Evolutionary conservation across 2,329 filamentous ascomycete genomes (phyloP), one percentile per base, ranked within the genome.

Genomic region (Calcarisporium arbuscula): DNA sequence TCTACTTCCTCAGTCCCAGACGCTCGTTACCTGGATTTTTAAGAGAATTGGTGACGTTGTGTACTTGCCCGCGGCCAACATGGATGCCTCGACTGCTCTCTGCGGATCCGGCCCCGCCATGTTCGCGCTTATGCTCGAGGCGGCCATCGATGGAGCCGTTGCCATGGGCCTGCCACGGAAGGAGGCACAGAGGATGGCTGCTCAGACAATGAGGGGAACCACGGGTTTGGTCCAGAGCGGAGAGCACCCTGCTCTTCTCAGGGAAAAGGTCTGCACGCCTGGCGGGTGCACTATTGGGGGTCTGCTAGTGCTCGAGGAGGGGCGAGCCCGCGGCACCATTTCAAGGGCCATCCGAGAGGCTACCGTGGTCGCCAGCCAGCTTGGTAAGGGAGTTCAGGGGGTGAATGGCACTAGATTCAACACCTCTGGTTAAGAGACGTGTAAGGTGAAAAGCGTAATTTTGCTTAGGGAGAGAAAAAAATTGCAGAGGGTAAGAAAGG

Each of bases 231-330:
- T 89, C 9, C 65, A 85, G 36, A 70, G 62, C 35, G 82, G 82
- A 11, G 82, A 87, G 54, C 84, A 89, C 56, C 85, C 85, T 2
- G 82, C 83, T 12, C 60, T 87, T 16, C 60, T 89, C 34, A 71
- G 79, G 33, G 84, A 90, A 47, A 85, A 84, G 61, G 80, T 87
- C n/a, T 78, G 67, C 45, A 87, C 82, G 2, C 82, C 84, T 0
- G 84, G 82, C 5, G 85, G 85, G 2, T 88, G 82, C 58, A 88
- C 82, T 5, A 86, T 88, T 42, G 79, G 77, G 3, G 85, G 84
- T 1, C 57, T 89, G 32, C 54, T 86, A 48, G 78, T 82, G 5
- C 61, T 90, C 6, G 85, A 90, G 57, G 83, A 90, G 50, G 81
- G 80, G 8, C 65, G 70, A 8, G 74, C 86, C 7, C 72, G 83